Percentiles rank a stretch among this genome's conserved stretches.
These are phyloP conservation scores for Aspergillus transmontanensis DNA, from an alignment of 2,329 filamentous ascomycete genomes.

Conservation along the genomic window DNA sequence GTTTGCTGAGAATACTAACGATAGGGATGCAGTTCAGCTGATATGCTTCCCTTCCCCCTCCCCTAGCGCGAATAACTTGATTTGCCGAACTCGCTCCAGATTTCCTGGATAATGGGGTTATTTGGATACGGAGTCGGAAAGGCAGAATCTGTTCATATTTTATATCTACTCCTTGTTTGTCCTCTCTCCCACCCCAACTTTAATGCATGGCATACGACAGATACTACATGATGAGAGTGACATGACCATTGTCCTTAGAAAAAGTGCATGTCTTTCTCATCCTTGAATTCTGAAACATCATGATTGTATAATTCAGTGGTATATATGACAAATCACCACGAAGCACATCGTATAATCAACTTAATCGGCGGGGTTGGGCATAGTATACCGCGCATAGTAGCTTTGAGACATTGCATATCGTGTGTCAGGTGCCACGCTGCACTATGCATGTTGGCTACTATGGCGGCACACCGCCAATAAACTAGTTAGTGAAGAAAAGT, in stretches of 20 bases:
- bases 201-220: not conserved
- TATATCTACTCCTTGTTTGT: not conserved
- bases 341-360: not conserved
- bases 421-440: slow-evolving; percentile 4
- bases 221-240: not conserved
- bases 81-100: not conserved
- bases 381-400: not conserved
- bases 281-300: not conserved
- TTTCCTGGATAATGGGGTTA: not conserved
- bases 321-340: not conserved
- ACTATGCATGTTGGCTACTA: not conserved
- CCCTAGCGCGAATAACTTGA: not conserved
- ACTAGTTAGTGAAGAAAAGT: not conserved
- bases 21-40: not conserved
- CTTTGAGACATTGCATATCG: not conserved
- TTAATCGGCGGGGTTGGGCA: not conserved
- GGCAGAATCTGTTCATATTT: no score
- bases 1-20: not conserved
- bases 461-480: not conserved
- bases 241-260: not conserved
- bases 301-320: not conserved
- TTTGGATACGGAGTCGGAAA: not conserved
- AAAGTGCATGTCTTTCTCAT: not conserved
- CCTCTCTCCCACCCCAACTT: not conserved
- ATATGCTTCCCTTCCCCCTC: not conserved